phyloP scores from a whole-genome alignment of 208 protist genomes.

The Leishmania guyanensis region DNA sequence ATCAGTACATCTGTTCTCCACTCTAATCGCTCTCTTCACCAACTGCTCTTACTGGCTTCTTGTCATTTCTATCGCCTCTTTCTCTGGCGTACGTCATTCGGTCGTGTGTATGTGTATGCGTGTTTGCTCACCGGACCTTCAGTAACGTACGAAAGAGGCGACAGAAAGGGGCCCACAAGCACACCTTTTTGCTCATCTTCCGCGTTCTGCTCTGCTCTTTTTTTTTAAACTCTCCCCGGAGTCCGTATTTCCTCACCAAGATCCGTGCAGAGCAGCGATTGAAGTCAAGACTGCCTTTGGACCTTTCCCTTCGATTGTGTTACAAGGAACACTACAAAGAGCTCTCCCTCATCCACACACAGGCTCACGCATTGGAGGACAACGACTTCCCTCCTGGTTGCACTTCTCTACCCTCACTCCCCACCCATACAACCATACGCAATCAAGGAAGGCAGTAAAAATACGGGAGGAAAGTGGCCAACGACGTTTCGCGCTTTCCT shows the following conservation, averaged over 20 bases:
- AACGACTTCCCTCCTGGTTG: background rate
- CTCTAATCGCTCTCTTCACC: background rate
- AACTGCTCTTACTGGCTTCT: background rate
- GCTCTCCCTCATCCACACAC: background rate
- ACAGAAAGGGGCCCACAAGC: too few relatives aligned
- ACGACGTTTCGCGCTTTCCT: background rate
- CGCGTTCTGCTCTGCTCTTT: background rate
- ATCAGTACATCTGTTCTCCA: too few relatives aligned
- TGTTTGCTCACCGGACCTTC: background rate
- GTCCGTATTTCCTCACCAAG: background rate
- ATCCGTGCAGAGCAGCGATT: too few relatives aligned
- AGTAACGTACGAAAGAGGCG: background rate
- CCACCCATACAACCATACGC: background rate
- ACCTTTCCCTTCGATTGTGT: background rate
- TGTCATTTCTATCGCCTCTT: background rate
- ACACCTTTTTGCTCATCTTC: background rate
- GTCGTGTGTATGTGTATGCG: background rate
- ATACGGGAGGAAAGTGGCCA: background rate
- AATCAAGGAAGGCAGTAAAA: background rate
- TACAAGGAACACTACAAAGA: background rate
- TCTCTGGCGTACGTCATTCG: background rate
- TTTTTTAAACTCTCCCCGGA: background rate
- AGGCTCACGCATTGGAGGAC: background rate
- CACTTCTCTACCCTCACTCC: background rate
- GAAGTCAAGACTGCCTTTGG: background rate